Evolutionary conservation across 208 protist species (phyloP), one percentile per base, ranked within the genome.

Genomic region (Leishmania martiniquensis): DNA sequence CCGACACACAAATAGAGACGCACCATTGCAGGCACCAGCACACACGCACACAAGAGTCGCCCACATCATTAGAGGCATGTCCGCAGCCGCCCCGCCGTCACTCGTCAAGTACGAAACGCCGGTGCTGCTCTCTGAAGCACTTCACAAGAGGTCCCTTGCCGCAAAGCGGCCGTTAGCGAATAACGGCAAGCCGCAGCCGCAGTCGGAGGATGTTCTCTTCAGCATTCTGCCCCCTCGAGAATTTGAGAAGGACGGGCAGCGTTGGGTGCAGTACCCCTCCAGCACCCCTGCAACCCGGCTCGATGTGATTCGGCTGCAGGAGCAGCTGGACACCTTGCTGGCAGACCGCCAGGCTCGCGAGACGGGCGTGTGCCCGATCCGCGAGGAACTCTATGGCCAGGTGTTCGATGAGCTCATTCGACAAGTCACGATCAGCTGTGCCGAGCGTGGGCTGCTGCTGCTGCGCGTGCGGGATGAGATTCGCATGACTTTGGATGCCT

Each of bases 341-440:
- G 88, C 97, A 78, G 89, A 99, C 81, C 91, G 97, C 25, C 93
- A 99, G 84, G 99, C 99, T 2, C 88, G 98, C 2, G 99, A 99
- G 78, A 99, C 91, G 10, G 99, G 99, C 39, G 98, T 99, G 72
- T 99, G 99, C 84, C 98, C 98, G 2, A 97, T 99, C 12, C 88
- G 99, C n/a, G 96, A 99, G 77, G 98, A 99, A 85, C 88, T 99
- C 5, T 99, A 99, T 83, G 77, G 91, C 6, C 98, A 99, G 82
- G 93, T 90, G 55, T 99, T 99, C 84, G 99, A 99, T 89, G 92
- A 95, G 74, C 72, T 99, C 17, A 99, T 99, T 80, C 97, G 99
- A 3, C 96, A 99, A 81, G 98, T 99, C 29, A 99, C 99, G 4
- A 96, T 99, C 72, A 99, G 99, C 83, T 99, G 98, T 75, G 96